Evolutionary conservation across 106 monocot genomes (phyloP), one percentile per base, ranked within the genome.

Genomic region (Platanthera zijinensis): DNA sequence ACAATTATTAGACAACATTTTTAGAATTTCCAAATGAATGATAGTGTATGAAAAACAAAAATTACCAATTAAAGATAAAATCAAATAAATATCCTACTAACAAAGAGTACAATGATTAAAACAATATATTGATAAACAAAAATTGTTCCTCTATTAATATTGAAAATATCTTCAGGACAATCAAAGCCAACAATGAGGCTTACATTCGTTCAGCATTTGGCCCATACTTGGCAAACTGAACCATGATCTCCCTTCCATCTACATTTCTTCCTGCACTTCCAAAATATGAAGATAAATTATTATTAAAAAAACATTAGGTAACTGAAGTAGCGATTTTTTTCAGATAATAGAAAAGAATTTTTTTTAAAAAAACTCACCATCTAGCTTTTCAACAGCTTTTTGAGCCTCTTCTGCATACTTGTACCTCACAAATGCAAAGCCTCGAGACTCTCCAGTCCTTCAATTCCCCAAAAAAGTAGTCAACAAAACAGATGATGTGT

Each of bases 141-240:
- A 53, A 8, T 10, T 10, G 11, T 53, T 53, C 13, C 13, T 53
- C 6, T 4, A 10, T 53, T 8, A 10, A 53, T 13, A 5, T 39
- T 39, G 39, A 53, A 13, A 53, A 53, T 1, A 13, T 53, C 52
- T 66, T 11, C 12, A 32, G 11, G 12, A 53, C 13, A 11, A 62
- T 17, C 46, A 28, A 30, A 3, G 21, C 19, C 53, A 48, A 19
- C 6, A 46, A 15, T 25, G 47, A 5, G 69, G 82, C 92, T 84
- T 84, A 95, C 95, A 95, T 95, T 15, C 75, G 77, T 78, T 96
- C 95, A 57, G 95, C 92, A 81, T 96, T 96, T 1, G 95, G 95
- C 28, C 95, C 92, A 59, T 96, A 96, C 69, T 96, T 96, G 5
- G 95, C 95, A 87, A 96, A 96, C 67, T 96, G 95, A 50, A 96